phyloP scores from a whole-genome alignment of 1,284 basidiomycete species.

The Ustilago trichophora region DNA sequence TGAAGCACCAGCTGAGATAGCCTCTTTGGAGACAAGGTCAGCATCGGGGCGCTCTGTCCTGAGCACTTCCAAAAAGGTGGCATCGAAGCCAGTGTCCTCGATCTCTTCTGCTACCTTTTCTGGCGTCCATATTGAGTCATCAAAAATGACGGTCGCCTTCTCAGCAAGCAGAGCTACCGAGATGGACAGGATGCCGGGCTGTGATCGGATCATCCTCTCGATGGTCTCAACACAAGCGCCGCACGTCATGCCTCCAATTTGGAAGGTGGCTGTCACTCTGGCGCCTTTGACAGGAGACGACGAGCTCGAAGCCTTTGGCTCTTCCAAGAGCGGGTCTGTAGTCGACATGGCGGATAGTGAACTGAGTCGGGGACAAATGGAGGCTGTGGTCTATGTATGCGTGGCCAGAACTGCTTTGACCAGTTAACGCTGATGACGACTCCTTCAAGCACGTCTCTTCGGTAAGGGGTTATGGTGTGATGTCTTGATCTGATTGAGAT shows the following conservation, averaged over 20 bases:
- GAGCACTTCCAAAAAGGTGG: conserved; percentile 64
- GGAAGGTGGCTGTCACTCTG: conserved; percentile 70
- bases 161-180: conserved; percentile 95
- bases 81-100: conserved; percentile 90
- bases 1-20: neutral
- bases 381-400: too few species aligned
- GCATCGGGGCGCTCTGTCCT: conserved; percentile 13
- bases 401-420: too few species aligned
- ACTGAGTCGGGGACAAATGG: neutral
- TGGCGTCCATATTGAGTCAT: conserved; percentile 79
- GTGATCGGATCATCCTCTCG: conserved; percentile 84
- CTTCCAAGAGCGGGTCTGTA: conserved; percentile 17
- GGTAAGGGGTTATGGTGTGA: too few species aligned
- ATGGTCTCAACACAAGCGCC: conserved; percentile 92
- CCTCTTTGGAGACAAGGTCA: conserved; percentile 1
- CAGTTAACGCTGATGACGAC: too few species aligned
- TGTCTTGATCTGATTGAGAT: too few species aligned
- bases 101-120: conserved; percentile 80
- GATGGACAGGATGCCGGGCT: conserved; percentile 84
- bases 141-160: conserved; percentile 88
- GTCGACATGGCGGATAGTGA: conserved; percentile 11
- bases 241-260: conserved; percentile 91
- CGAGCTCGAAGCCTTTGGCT: conserved; percentile 18
- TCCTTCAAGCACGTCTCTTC: too few species aligned
- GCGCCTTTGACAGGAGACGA: conserved; percentile 4